Conservation (phyloP, 371 early-diverging fungal genomes). For the Rhizopus sp. region DNA sequence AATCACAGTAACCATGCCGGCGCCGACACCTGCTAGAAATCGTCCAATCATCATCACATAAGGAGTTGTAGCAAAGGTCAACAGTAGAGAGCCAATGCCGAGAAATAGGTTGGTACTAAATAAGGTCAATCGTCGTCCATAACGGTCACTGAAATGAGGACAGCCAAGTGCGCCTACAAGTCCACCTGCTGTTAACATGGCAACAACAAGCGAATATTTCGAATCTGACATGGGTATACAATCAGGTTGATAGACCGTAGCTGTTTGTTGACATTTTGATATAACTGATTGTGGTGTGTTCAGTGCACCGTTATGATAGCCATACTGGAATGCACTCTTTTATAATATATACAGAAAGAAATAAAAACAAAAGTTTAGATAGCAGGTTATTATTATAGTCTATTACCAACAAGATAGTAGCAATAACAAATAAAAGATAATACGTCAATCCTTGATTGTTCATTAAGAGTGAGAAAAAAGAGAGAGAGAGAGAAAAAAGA, state of each 20-base stretch:
- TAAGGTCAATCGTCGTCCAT: slow-evolving; percentile 76
- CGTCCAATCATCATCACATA: slow-evolving; percentile 71
- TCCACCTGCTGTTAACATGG: slow-evolving; percentile 80
- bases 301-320: slow-evolving; percentile 82
- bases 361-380: background rate
- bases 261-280: slow-evolving; percentile 52
- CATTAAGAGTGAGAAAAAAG: slow-evolving; percentile 11
- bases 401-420: slow-evolving; percentile 41
- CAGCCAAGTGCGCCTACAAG: slow-evolving; percentile 80
- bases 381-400: background rate
- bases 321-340: slow-evolving; percentile 75
- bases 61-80: slow-evolving; percentile 60
- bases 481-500: too few relatives aligned
- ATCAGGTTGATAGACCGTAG: slow-evolving; percentile 46
- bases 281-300: slow-evolving; percentile 77
- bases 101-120: slow-evolving; percentile 66
- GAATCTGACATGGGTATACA: slow-evolving; percentile 86
- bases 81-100: slow-evolving; percentile 63
- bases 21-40: slow-evolving; percentile 83
- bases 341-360: slow-evolving; percentile 7
- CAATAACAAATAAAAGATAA: slow-evolving; percentile 43
- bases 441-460: slow-evolving; percentile 23
- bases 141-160: slow-evolving; percentile 66
- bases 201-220: slow-evolving; percentile 70
- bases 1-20: slow-evolving; percentile 81